Evolutionary conservation across 345 rosid genomes (phyloP), one percentile per base, ranked within the genome.

Genomic region (Theobroma cacao): DNA sequence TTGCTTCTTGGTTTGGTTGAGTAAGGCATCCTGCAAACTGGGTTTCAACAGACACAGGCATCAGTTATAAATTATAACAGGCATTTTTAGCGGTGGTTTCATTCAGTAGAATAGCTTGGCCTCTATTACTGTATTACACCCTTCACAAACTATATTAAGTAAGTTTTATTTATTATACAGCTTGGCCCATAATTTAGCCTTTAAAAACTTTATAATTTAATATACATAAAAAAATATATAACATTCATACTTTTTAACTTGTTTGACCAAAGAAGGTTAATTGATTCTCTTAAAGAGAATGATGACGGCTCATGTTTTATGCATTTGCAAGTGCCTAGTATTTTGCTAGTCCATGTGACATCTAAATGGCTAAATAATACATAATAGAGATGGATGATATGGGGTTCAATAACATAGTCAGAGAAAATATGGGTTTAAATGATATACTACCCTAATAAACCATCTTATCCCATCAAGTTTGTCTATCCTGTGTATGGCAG

Each of bases 11-110:
- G 84, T 82, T 59, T 72, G 79, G 78, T 71, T 75, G 40, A 83
- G 79, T 12, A 84, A 70, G 59, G 86, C 78, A 65, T 85, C 89
- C 76, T 82, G 88, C 66, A 85, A 79, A 82, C 87, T 84, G 79
- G 72, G n/a, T 64, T 50, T 41, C 61, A 68, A 67, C 47, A 74
- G n/a, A 45, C 40, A 41, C 7, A 38, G 31, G 56, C 47, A 31
- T 66, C 34, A 53, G 73, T 56, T 66, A 20, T 14, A 28, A n/a
- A 61, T 18, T 24, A 40, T 1, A 7, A 73, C 10, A 64, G 64
- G 28, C 20, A 65, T 13, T 62, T 62, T 26, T 6, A 62, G 12
- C 14, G 41, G 15, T 4, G 7, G 7, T 31, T 62, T 31, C 36
- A 26, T 56, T 22, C 24, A 18, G 20, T 22, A 18, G 30, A n/a